These are phyloP conservation scores for Tylopilus balloui DNA, from an alignment of 768 basidiomycete species.

Conservation along the genomic window DNA sequence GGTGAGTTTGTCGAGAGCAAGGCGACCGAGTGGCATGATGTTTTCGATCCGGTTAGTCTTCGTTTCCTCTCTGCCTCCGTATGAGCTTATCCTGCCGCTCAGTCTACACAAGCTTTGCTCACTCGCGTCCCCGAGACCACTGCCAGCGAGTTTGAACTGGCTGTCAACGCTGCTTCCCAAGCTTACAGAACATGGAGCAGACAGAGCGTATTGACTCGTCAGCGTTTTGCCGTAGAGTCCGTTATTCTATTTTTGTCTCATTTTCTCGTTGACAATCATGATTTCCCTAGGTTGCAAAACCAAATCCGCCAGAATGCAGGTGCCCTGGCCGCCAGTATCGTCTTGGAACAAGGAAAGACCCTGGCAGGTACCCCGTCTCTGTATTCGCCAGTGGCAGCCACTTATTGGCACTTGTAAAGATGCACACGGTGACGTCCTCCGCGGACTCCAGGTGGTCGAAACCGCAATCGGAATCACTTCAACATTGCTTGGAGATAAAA, in stretches of 20 bases:
- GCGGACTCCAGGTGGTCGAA: slow-evolving; percentile 88
- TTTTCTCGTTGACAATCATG: slow-evolving; percentile 3
- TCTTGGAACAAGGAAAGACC: slow-evolving; percentile 96
- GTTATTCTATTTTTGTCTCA: slow-evolving; percentile 26
- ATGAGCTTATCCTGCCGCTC: neutral
- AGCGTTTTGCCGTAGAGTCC: slow-evolving; percentile 86
- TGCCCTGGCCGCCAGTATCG: slow-evolving; percentile 83
- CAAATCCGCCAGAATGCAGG: slow-evolving; percentile 83
- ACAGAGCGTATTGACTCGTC: slow-evolving; percentile 79
- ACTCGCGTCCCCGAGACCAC: slow-evolving; percentile 91
- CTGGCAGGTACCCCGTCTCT: slow-evolving; percentile 53
- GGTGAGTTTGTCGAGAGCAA: slow-evolving; percentile 87
- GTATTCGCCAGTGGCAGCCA: neutral
- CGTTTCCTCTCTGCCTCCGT: neutral
- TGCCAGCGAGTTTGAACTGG: slow-evolving; percentile 70
- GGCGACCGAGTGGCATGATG: slow-evolving; percentile 75
- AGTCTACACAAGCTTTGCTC: slow-evolving; percentile 90
- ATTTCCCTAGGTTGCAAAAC: slow-evolving; percentile 66
- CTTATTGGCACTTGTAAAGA: slow-evolving; percentile 41
- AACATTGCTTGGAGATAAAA: slow-evolving; percentile 82
- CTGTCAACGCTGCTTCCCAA: slow-evolving; percentile 75
- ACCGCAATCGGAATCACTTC: slow-evolving; percentile 77
- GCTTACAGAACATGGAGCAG: slow-evolving; percentile 89
- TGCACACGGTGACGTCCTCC: slow-evolving; percentile 91
- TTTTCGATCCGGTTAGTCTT: slow-evolving; percentile 77